Conservation (phyloP, 2,329 filamentous ascomycete genomes). For the Talaromyces sp. region DNA sequence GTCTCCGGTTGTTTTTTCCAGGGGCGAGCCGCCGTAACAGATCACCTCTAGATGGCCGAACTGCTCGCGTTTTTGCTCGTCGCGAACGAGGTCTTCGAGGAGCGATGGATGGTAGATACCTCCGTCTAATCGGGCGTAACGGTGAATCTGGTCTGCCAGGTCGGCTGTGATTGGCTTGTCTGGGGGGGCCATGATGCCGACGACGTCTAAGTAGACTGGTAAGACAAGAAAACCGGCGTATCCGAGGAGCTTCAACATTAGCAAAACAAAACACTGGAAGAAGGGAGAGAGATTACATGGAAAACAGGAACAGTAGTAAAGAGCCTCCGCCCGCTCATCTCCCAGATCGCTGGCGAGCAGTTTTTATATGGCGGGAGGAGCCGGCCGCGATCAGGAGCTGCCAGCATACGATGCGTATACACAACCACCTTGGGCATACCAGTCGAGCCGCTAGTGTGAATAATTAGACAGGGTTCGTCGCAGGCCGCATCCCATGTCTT, state of each 20-base stretch:
- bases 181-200: conserved; percentile 15
- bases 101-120: conserved; percentile 17
- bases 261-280: neutral
- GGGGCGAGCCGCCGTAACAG: conserved; percentile 19
- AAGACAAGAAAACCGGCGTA: conserved; percentile 15
- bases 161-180: conserved; percentile 9
- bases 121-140: conserved; percentile 12
- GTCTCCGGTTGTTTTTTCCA: conserved; percentile 19
- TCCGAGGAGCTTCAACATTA: conserved; percentile 13
- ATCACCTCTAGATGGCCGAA: conserved; percentile 14
- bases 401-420: conserved; percentile 19
- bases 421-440: conserved; percentile 19
- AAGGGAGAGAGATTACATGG: conserved; percentile 12
- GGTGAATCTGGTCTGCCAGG: conserved; percentile 14
- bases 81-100: conserved; percentile 17
- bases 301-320: conserved; percentile 19
- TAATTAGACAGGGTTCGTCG: conserved; percentile 22
- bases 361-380: conserved; percentile 9
- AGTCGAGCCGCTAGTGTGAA: conserved; percentile 24
- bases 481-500: conserved; percentile 22
- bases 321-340: conserved; percentile 11
- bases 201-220: conserved; percentile 13
- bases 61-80: conserved; percentile 10
- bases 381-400: conserved; percentile 1
- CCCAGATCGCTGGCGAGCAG: conserved; percentile 6